Evolutionary conservation across 75 land plant species (phyloP).

Genomic region (Gnetum montanum): DNA sequence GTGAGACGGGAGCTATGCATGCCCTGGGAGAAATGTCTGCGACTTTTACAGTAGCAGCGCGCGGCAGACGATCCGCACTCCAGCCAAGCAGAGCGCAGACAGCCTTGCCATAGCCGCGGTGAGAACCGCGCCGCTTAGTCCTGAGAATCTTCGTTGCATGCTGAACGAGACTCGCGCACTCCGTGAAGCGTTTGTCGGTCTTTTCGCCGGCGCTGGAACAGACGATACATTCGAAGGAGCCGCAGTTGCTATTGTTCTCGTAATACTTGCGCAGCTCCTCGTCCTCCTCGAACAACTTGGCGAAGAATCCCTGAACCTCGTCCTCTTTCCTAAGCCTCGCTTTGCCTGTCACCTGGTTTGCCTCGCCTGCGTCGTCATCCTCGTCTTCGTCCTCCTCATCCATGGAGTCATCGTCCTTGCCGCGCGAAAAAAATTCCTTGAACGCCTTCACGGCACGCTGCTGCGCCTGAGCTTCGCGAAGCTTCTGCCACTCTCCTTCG

Average conservation of each 20-base stretch:
- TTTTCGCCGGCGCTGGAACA: constrained; percentile 31
- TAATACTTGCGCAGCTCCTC: constrained; percentile 36
- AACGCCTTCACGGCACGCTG: constrained; percentile 5
- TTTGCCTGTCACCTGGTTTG: constrained; percentile 13
- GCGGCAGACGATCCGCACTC: constrained; percentile 26
- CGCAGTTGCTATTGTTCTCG: constrained; percentile 30
- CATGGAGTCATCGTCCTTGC: neutral
- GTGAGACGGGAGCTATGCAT: constrained; percentile 2
- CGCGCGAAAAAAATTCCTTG: constrained; percentile 9
- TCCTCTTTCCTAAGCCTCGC: constrained; percentile 2
- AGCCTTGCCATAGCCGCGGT: constrained; percentile 41
- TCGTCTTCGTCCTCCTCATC: constrained; percentile 11
- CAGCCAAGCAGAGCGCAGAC: constrained; percentile 50
- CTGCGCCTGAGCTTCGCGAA: constrained; percentile 10
- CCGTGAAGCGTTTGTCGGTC: constrained; percentile 22
- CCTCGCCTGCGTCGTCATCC: too few relatives aligned
- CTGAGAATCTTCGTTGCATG: constrained; percentile 34
- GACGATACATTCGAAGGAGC: constrained; percentile 49
- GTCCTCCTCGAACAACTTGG: constrained; percentile 22
- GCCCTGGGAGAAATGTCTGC: neutral
- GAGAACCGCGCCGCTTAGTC: constrained; percentile 38
- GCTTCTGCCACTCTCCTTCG: constrained; percentile 6
- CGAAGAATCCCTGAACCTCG: constrained; percentile 21
- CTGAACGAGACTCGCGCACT: constrained; percentile 35
- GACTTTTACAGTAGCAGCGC: neutral